These are phyloP conservation scores for Fusarium praegraminearum DNA, from an alignment of 2,329 filamentous ascomycete genomes.

Conservation along the genomic window DNA sequence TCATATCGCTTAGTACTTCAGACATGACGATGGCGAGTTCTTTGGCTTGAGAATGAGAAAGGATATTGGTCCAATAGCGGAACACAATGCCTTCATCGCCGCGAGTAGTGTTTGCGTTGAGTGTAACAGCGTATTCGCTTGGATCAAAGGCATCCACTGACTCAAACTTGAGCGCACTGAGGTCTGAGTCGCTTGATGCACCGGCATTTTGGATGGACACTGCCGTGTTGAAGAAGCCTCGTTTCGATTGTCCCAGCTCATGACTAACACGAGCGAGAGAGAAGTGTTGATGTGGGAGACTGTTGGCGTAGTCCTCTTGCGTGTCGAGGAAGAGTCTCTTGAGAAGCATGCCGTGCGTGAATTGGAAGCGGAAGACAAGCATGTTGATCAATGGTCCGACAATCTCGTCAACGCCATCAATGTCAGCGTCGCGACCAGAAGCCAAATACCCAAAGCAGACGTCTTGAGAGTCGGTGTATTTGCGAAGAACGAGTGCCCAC, in stretches of 20 bases:
- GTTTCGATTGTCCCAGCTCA: slow-evolving; percentile 40
- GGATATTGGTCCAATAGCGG: slow-evolving; percentile 39
- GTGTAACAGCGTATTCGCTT: slow-evolving; percentile 50
- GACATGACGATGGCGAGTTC: slow-evolving; percentile 35
- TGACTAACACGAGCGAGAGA: slow-evolving; percentile 61
- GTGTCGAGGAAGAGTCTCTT: slow-evolving; percentile 54
- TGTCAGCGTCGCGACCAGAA: slow-evolving; percentile 38
- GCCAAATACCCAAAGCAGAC: slow-evolving; percentile 61
- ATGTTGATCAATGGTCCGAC: slow-evolving; percentile 57
- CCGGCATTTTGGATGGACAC: slow-evolving; percentile 51
- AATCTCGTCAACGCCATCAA: slow-evolving; percentile 33
- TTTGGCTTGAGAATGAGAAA: slow-evolving; percentile 35
- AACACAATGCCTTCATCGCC: slow-evolving; percentile 43
- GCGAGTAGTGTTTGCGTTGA: slow-evolving; percentile 48
- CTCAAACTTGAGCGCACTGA: slow-evolving; percentile 19
- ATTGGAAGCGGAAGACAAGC: slow-evolving; percentile 62
- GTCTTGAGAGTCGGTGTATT: slow-evolving; percentile 60
- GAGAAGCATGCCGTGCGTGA: slow-evolving; percentile 43
- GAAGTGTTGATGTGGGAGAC: slow-evolving; percentile 62
- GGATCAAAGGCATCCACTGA: slow-evolving; percentile 41
- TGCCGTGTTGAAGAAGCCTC: slow-evolving; percentile 51
- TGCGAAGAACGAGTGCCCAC: slow-evolving; percentile 64
- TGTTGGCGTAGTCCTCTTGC: slow-evolving; percentile 26
- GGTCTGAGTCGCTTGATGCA: not conserved
- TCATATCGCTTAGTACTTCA: slow-evolving; percentile 31